Percentiles rank a stretch among this genome's conserved stretches.
Conservation (phyloP, 2,329 filamentous ascomycete genomes). For the Talaromyces sp. region DNA sequence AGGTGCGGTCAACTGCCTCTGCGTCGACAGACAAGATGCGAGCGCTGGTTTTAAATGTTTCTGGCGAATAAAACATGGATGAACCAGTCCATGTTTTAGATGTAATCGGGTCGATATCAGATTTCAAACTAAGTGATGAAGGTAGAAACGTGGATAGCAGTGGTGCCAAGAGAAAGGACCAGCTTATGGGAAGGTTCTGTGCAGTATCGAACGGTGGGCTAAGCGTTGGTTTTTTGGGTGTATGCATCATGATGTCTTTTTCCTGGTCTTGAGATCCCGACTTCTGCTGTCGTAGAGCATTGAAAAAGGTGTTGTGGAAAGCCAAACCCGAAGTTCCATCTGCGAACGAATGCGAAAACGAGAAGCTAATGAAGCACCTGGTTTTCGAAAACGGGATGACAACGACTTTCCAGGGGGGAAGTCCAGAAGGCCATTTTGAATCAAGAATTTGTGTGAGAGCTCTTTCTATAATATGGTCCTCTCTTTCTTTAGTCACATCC, state of each 20-base stretch:
- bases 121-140: neutral
- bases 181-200: conserved; percentile 1
- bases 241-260: neutral
- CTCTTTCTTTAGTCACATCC: neutral
- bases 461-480: neutral
- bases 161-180: neutral
- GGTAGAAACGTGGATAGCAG: neutral
- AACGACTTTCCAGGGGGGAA: neutral
- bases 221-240: neutral
- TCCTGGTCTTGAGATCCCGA: neutral
- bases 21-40: neutral
- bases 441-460: conserved; percentile 1
- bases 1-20: conserved; percentile 9
- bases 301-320: conserved; percentile 3
- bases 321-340: neutral
- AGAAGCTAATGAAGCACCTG: conserved; percentile 1
- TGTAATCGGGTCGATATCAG: neutral
- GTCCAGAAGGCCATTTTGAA: neutral
- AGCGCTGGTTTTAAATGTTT: neutral
- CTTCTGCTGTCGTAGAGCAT: neutral
- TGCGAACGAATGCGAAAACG: neutral
- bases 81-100: neutral
- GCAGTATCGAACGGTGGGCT: conserved; percentile 1
- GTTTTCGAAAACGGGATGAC: neutral
- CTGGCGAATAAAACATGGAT: neutral